These are phyloP conservation scores for Boletellus dicymbophilus DNA, from an alignment of 1,284 basidiomycete species.

Conservation along the genomic window DNA sequence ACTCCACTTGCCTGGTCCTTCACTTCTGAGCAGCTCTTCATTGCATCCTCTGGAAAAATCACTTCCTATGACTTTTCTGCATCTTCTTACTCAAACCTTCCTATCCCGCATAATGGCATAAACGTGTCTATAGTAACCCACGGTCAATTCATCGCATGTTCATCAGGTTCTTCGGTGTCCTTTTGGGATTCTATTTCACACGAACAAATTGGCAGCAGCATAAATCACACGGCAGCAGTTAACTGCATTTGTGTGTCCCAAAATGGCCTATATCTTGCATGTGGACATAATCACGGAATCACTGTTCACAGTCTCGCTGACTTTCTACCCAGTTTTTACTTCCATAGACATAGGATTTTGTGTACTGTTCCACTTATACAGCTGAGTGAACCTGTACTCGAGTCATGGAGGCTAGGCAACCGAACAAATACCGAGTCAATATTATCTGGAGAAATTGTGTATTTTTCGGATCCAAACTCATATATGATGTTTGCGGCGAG, in stretches of 20 bases:
- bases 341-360: not conserved
- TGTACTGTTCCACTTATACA: not conserved
- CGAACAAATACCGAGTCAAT: not conserved
- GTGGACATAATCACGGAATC: not conserved
- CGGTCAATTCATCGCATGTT: not conserved
- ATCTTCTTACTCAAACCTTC: not conserved
- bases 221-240: not conserved
- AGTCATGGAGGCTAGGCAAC: not conserved
- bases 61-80: not conserved
- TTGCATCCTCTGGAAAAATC: no score
- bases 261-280: no score
- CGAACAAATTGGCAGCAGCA: not conserved
- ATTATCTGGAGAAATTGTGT: not conserved
- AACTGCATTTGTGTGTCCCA: not conserved
- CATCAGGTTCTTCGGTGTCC: not conserved
- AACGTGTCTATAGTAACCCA: not conserved
- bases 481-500: not conserved
- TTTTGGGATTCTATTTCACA: conserved; percentile 1
- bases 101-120: not conserved
- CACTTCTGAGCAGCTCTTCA: no score
- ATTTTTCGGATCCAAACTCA: not conserved
- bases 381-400: not conserved
- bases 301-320: not conserved
- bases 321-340: not conserved
- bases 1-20: no score